Conservation (phyloP, 2,329 filamentous ascomycete species). For the Macrophomina tecta region DNA sequence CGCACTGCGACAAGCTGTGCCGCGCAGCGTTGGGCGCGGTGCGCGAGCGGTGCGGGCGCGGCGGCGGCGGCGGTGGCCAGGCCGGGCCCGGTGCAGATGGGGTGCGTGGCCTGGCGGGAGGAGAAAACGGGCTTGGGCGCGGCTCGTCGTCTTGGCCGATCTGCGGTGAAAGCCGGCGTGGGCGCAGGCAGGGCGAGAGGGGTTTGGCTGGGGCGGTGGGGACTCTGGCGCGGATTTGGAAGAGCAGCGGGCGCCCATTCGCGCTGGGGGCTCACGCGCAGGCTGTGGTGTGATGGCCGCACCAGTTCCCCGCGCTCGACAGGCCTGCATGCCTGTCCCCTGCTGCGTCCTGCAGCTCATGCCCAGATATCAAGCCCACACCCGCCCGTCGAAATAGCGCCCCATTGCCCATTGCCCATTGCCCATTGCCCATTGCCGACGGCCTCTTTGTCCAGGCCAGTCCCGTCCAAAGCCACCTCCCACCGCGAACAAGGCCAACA, state of each 20-base stretch:
- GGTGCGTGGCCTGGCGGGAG: conserved; percentile 15
- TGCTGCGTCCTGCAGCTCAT: conserved; percentile 1
- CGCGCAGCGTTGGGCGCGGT: background rate
- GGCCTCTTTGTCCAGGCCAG: conserved; percentile 16
- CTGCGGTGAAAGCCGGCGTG: conserved; percentile 22
- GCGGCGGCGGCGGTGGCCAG: background rate
- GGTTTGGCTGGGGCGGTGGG: background rate
- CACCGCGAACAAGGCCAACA: conserved; percentile 8
- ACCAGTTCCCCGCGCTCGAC: conserved; percentile 24
- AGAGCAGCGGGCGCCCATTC: background rate
- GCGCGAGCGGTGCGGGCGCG: background rate
- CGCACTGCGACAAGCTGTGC: no score
- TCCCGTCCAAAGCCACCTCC: conserved; percentile 6
- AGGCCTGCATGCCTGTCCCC: conserved; percentile 12
- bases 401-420: conserved; percentile 2
- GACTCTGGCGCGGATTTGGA: conserved; percentile 9
- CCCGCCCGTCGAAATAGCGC: conserved; percentile 5
- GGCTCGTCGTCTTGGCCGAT: conserved; percentile 21
- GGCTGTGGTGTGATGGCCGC: conserved; percentile 23
- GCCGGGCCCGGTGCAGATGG: background rate
- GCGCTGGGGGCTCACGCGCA: conserved; percentile 19
- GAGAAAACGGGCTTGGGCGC: conserved; percentile 16
- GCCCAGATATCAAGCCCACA: conserved; percentile 21
- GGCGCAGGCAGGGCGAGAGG: conserved; percentile 5
- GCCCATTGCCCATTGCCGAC: conserved; percentile 3